A percentile compares a stretch with the other conserved stretches of the same genome.
phyloP scores from a whole-genome alignment of 768 basidiomycete genomes.

The Suillus variegatus region DNA sequence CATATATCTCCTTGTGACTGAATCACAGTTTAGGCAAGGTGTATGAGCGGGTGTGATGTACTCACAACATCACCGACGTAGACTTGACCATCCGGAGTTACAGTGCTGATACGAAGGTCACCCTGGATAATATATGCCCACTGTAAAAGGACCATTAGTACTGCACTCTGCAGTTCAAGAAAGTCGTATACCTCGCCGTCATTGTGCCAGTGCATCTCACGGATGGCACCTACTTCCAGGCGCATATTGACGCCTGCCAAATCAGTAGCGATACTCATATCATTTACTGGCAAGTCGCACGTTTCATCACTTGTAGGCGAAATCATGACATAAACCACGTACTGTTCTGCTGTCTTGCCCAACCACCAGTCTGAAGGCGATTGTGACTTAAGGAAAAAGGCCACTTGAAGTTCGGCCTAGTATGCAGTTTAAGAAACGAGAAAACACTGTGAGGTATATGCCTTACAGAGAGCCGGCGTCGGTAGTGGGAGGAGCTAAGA shows the following conservation, averaged over 20 bases:
- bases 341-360: conserved; percentile 66
- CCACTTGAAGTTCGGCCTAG: conserved; percentile 60
- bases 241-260: conserved; percentile 46
- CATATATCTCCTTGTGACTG: conserved; percentile 48
- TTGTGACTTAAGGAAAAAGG: conserved; percentile 62
- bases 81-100: conserved; percentile 52
- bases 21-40: conserved; percentile 16
- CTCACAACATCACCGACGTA: conserved; percentile 57
- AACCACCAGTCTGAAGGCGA: conserved; percentile 62
- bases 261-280: conserved; percentile 41
- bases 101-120: conserved; percentile 46
- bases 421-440: background rate
- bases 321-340: conserved; percentile 13
- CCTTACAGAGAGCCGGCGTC: conserved; percentile 54
- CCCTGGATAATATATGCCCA: conserved; percentile 60
- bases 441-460: background rate
- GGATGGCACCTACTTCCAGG: conserved; percentile 42
- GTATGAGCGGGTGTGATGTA: conserved; percentile 9
- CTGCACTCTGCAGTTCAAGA: background rate
- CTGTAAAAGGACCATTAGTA: conserved; percentile 19
- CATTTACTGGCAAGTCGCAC: conserved; percentile 28
- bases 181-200: conserved; percentile 29
- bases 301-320: conserved; percentile 21
- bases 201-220: conserved; percentile 48
- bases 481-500: conserved; percentile 61